Evolutionary conservation across 202 grass and related monocot genomes (phyloP).

Genomic region (Panicum hallii): DNA sequence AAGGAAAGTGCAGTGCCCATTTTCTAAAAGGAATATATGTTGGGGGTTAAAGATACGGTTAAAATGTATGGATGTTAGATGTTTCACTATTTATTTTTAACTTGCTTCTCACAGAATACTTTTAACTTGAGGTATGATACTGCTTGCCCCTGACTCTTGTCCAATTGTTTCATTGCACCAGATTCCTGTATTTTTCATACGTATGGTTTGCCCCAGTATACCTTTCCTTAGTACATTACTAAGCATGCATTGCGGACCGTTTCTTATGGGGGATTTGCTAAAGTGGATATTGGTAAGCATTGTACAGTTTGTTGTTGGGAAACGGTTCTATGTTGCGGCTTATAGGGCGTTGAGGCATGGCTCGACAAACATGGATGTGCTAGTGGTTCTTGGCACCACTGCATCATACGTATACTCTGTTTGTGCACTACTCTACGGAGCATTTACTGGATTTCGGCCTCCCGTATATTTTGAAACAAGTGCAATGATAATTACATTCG

Average conservation of each 20-base stretch:
- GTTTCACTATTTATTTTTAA: constrained; percentile 11
- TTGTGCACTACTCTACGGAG: constrained; percentile 76
- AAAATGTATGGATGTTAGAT: background rate
- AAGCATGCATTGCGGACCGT: constrained; percentile 79
- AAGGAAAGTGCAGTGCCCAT: background rate
- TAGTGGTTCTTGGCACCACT: constrained; percentile 93
- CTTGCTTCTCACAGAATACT: constrained; percentile 2
- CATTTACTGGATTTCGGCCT: constrained; percentile 69
- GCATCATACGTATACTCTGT: constrained; percentile 94
- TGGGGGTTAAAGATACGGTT: background rate
- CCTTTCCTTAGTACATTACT: constrained; percentile 70
- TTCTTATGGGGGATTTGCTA: constrained; percentile 77
- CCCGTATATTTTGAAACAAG: constrained; percentile 99
- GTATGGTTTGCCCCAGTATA: constrained; percentile 85
- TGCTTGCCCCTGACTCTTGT: constrained; percentile 35
- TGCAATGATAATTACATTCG: constrained; percentile 99
- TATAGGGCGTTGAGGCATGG: constrained; percentile 87
- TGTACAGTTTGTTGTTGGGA: constrained; percentile 94
- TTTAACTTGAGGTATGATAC: background rate
- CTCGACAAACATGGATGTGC: constrained; percentile 97
- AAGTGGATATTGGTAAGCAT: constrained; percentile 92
- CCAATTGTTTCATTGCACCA: constrained; percentile 51
- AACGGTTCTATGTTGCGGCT: constrained; percentile 92
- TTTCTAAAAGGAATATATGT: background rate
- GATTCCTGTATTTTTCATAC: constrained; percentile 97